These are phyloP conservation scores for Neolentinus lepideus DNA, from an alignment of 1,284 basidiomycete genomes.

Conservation along the genomic window DNA sequence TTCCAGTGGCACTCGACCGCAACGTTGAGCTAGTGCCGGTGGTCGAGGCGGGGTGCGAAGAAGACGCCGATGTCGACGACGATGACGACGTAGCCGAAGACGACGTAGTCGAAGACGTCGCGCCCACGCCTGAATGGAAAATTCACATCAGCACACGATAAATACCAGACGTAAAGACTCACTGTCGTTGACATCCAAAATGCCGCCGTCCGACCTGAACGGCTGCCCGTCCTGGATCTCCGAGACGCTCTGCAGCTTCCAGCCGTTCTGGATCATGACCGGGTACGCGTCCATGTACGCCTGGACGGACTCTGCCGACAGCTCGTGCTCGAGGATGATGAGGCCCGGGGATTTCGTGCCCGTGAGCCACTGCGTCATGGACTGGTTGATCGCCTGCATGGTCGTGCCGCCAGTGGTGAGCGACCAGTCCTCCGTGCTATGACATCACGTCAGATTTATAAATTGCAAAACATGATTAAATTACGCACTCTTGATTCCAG, in stretches of 20 bases:
- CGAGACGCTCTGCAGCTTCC: conserved; percentile 35
- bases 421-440: conserved; percentile 65
- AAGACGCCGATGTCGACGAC: background rate
- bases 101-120: background rate
- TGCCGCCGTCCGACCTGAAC: background rate
- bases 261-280: conserved; percentile 55
- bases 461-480: background rate
- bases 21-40: background rate
- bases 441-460: background rate
- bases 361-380: conserved; percentile 15
- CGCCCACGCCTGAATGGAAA: no score
- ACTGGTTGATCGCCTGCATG: conserved; percentile 12
- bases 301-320: conserved; percentile 51
- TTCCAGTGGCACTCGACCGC: background rate
- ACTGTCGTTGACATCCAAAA: background rate
- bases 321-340: conserved; percentile 81
- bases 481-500: conserved; percentile 74
- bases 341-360: conserved; percentile 69
- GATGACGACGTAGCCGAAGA: background rate
- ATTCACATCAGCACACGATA: background rate
- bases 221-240: background rate
- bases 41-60: background rate
- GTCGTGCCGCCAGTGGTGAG: conserved; percentile 37
- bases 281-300: conserved; percentile 70
- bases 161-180: background rate